Conservation (phyloP, 305 asterid genomes). For the Fraxinus angustifolia region DNA sequence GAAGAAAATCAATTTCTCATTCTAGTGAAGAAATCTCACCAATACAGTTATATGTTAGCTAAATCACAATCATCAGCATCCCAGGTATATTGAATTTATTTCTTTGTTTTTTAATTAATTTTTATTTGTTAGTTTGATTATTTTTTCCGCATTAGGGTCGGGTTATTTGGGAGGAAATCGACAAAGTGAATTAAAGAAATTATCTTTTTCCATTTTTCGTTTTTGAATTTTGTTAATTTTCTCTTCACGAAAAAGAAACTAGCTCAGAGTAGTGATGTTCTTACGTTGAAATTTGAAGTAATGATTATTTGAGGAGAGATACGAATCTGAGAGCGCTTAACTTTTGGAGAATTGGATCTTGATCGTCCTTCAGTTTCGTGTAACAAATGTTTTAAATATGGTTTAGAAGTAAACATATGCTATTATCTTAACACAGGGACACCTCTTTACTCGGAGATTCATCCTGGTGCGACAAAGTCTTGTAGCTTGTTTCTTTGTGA, state of each 20-base stretch:
- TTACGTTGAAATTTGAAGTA: background rate
- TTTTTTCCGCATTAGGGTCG: background rate
- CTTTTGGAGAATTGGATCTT: background rate
- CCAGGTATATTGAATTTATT: slow-evolving; percentile 41
- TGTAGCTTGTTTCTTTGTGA: background rate
- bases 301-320: background rate
- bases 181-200: background rate
- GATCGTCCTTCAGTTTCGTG: background rate
- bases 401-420: background rate
- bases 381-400: background rate
- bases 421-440: background rate
- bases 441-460: background rate
- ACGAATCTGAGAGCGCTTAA: background rate
- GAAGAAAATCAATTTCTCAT: background rate
- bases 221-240: background rate
- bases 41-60: slow-evolving; percentile 37
- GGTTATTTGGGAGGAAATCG: background rate
- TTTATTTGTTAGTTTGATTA: slow-evolving; percentile 1
- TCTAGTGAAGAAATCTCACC: slow-evolving; percentile 2
- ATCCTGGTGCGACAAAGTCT: background rate
- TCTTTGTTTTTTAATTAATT: background rate
- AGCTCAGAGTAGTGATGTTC: background rate
- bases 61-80: slow-evolving; percentile 36
- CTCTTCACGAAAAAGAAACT: background rate
- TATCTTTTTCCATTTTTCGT: background rate